These are phyloP conservation scores for Hypholoma sublateritium DNA, from an alignment of 768 basidiomycete species.

Conservation along the genomic window DNA sequence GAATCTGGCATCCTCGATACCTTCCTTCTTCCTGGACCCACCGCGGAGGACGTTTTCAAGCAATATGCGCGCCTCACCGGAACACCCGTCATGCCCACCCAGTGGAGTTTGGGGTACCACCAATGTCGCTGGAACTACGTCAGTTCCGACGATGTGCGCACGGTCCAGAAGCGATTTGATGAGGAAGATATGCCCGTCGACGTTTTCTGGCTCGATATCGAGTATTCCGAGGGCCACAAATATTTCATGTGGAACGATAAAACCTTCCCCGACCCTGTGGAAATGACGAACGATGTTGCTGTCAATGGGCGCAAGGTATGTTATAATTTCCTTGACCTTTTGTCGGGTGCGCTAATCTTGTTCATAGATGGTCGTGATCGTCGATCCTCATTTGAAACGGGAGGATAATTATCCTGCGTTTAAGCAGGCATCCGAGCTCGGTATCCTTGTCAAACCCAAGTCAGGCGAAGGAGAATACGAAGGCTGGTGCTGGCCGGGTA, in stretches of 20 bases:
- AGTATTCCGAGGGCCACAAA: slow-evolving; percentile 90
- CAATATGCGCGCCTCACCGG: slow-evolving; percentile 90
- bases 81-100: slow-evolving; percentile 81
- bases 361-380: slow-evolving; percentile 90
- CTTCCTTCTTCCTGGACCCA: slow-evolving; percentile 91
- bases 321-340: not conserved
- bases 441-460: slow-evolving; percentile 77
- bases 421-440: slow-evolving; percentile 79
- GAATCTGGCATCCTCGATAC: slow-evolving; percentile 96
- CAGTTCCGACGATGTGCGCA: slow-evolving; percentile 82
- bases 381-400: slow-evolving; percentile 96
- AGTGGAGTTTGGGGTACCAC: slow-evolving; percentile 93
- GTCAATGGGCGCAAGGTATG: slow-evolving; percentile 80
- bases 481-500: slow-evolving; percentile 99
- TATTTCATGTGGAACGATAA: slow-evolving; percentile 97
- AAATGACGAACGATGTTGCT: slow-evolving; percentile 90
- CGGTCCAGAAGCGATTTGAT: slow-evolving; percentile 86
- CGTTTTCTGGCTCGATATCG: slow-evolving; percentile 97
- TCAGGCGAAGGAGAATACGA: slow-evolving; percentile 86
- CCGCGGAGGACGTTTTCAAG: slow-evolving; percentile 75
- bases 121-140: slow-evolving; percentile 99
- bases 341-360: not conserved
- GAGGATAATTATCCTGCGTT: slow-evolving; percentile 78
- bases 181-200: slow-evolving; percentile 95
- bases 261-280: slow-evolving; percentile 90